Base-by-base conservation (phyloP, 257 asterid genomes). In the Echites panduratus region DNA sequence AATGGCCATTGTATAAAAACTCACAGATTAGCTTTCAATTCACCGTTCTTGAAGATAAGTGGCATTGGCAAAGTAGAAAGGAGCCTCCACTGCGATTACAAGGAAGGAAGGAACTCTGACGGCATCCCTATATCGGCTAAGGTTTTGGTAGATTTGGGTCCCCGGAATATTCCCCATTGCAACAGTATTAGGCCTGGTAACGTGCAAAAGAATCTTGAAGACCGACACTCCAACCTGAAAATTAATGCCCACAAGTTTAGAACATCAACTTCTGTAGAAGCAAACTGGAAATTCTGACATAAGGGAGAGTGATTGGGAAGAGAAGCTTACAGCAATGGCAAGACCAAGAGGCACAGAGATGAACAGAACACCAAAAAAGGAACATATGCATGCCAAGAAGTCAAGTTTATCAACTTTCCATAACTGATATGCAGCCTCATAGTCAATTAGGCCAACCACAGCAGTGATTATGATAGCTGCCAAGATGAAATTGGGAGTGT, bases 321-420 rank as follows among this genome's bases (percentile, higher is more conserved):
- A 26, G 7, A 73, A 70, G 71, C 96, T 82, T 81, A 94, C 99
- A 29, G 99, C 96, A 70, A 94, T 91, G 29, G 95, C 90, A 54
- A 94, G 97, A 27, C 99, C 99, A 59, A 89, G 77, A 71, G 99
- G 97, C 56, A 94, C 97, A 1, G 99, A 94, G 84, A 94, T 82
- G 95, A 94, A 91, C 27, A 94, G 97, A 61, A 94, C 99, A 5
- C 99, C 99, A 29, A 91, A 61, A 70, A 94, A 94, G 27, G 99
- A 91, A 70, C 90, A 86, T 73, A 91, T 56, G 84, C 97, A 91
- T 40, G 97, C 96, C 80, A 89, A 32, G 77, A 91, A 94, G 61
- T 94, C 99, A 8, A 94, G 90, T 76, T 94, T 94, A 83, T 94
- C 99, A 22, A 94, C 96, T 88, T 90, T 94, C 97, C 97, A 89